Conservation (phyloP, 305 asterid genomes). For the Fraxinus angustifolia region DNA sequence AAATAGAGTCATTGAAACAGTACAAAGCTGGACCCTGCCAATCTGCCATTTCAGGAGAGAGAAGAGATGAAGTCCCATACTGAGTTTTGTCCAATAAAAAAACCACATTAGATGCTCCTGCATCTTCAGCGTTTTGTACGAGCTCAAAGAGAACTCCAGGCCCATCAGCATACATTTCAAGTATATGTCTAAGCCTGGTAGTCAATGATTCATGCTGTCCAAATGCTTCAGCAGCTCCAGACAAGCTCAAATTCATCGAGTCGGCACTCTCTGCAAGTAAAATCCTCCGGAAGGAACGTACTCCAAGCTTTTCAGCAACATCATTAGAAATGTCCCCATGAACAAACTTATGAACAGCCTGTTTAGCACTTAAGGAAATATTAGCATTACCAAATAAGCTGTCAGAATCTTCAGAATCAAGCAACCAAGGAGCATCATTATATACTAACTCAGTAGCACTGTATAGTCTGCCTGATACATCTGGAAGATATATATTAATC, state of each 20-base stretch:
- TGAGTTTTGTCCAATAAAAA: conserved; percentile 93
- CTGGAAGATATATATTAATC: conserved; percentile 71
- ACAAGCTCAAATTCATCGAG: conserved; percentile 91
- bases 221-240: conserved; percentile 99
- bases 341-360: conserved; percentile 72
- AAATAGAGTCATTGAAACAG: conserved; percentile 92
- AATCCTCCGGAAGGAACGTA: conserved; percentile 82
- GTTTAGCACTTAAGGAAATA: conserved; percentile 50
- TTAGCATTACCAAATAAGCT: conserved; percentile 50
- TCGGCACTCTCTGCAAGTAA: conserved; percentile 97
- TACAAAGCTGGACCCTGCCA: conserved; percentile 99
- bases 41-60: conserved; percentile 98
- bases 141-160: conserved; percentile 91
- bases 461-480: conserved; percentile 67
- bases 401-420: conserved; percentile 63
- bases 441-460: conserved; percentile 69
- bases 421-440: conserved; percentile 98
- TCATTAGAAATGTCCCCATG: conserved; percentile 94
- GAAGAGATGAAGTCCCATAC: conserved; percentile 88
- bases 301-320: conserved; percentile 97
- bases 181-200: conserved; percentile 93
- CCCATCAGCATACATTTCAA: conserved; percentile 99
- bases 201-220: conserved; percentile 98
- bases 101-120: conserved; percentile 79
- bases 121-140: conserved; percentile 98